Base-by-base conservation (phyloP, 2,329 filamentous ascomycete species). In the Pseudogymnoascus sp. region DNA sequence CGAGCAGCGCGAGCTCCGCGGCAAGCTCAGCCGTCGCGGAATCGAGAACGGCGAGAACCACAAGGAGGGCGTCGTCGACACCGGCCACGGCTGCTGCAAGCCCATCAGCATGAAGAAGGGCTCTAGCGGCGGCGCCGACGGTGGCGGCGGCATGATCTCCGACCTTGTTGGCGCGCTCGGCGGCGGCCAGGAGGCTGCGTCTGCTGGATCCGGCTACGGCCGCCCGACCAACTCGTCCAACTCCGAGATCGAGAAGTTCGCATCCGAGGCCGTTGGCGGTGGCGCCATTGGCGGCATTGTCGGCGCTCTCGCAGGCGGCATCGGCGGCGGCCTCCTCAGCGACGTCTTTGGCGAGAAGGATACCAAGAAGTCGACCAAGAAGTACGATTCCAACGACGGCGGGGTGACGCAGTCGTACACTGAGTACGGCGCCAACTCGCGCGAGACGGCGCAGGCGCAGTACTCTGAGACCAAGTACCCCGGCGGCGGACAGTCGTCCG, bases 31-130 rank as follows among this genome's bases (percentile, higher is more conserved):
- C 68, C 86, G 90, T 15, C 80, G 88, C 0, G 92, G 93, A 63
- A 90, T 97, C 59, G 73, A 86, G 72, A 79, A 84, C 55, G 89
- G 89, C 13, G 80, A 87, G 64, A 97, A 97, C 74, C 92, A 97
- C 77, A 93, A 90, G 74, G 86, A 90, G 68, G 90, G 90, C 29
- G 87, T 93, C 9, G 77, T 91, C 13, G 92, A 97, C 74, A 87
- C 83, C 60, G 92, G 92, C 5, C 90, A 96, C 72, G 96, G 91
- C 71, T 79, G 77, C 64, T 86, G 89, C 64, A 92, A 92, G 74
- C 85, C 85, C 13, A 79, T 96, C 9, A 83, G 86, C 66, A 89
- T 95, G 83, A 85, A 86, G 65, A 92, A 89, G 75, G 82, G 83
- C 21, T 84, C 82, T 63, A 68, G 67, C 2, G 78, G 77, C 33